Evolutionary conservation across 2,329 filamentous ascomycete genomes (phyloP).

Genomic region (Corynespora cassiicola): DNA sequence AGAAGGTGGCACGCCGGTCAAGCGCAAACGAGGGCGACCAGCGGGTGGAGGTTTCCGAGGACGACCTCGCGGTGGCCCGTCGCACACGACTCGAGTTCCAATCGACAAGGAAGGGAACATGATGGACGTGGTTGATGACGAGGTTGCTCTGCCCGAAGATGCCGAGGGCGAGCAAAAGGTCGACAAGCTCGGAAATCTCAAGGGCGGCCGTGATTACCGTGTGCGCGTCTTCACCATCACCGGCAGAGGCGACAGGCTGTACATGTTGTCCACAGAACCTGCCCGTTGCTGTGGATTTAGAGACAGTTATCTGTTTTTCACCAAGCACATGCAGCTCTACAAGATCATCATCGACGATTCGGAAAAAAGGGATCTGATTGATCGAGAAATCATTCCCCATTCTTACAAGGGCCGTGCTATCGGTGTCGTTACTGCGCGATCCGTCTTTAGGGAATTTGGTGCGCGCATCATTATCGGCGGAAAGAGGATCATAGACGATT

Average conservation of each 20-base stretch:
- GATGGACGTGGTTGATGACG: conserved; percentile 89
- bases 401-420: conserved; percentile 98
- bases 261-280: conserved; percentile 98
- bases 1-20: conserved; percentile 56
- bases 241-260: conserved; percentile 82
- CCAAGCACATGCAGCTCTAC: conserved; percentile 93
- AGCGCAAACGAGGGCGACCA: conserved; percentile 57
- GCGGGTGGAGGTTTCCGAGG: conserved; percentile 70
- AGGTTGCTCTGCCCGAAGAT: conserved; percentile 87
- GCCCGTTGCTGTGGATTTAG: conserved; percentile 96
- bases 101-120: conserved; percentile 94
- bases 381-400: conserved; percentile 93
- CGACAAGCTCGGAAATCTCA: conserved; percentile 83
- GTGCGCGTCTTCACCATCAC: conserved; percentile 93
- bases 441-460: conserved; percentile 96
- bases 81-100: conserved; percentile 80
- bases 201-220: conserved; percentile 87
- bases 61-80: conserved; percentile 72
- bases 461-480: conserved; percentile 93
- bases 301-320: conserved; percentile 98
- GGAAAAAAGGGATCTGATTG: conserved; percentile 97
- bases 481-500: conserved; percentile 85
- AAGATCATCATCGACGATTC: conserved; percentile 98
- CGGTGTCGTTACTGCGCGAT: conserved; percentile 93
- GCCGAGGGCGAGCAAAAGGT: conserved; percentile 91